Evolutionary conservation across 2,329 filamentous ascomycete genomes (phyloP).

Genomic region (Penicillium psychrosexuale): DNA sequence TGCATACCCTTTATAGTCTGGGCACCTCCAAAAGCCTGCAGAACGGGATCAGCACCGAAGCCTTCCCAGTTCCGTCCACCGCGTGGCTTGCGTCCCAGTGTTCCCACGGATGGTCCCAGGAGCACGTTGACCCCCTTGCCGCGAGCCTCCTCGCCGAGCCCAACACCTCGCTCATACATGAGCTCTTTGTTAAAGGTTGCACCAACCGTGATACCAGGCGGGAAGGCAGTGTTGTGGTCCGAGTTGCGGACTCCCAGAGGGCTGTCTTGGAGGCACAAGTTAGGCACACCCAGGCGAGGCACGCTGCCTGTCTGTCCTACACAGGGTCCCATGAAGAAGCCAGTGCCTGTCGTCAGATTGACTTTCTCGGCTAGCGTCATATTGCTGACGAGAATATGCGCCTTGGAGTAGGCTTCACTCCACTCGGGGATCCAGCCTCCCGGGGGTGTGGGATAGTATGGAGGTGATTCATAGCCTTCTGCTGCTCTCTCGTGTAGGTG

Average conservation of each 20-base stretch:
- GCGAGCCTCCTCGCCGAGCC: slow-evolving; percentile 67
- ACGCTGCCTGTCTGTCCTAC: slow-evolving; percentile 75
- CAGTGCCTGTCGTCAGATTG: slow-evolving; percentile 70
- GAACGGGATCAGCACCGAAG: slow-evolving; percentile 66
- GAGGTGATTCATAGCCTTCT: slow-evolving; percentile 38
- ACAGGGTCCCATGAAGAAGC: slow-evolving; percentile 70
- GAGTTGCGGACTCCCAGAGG: slow-evolving; percentile 69
- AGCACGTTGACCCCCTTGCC: slow-evolving; percentile 71
- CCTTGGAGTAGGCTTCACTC: slow-evolving; percentile 68
- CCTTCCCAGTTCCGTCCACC: slow-evolving; percentile 75
- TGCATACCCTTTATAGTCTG: slow-evolving; percentile 58
- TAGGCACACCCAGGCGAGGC: slow-evolving; percentile 66
- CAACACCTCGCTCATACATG: slow-evolving; percentile 65
- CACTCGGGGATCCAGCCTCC: slow-evolving; percentile 70
- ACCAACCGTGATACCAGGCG: slow-evolving; percentile 72
- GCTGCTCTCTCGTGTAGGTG: slow-evolving; percentile 17
- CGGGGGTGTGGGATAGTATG: slow-evolving; percentile 71
- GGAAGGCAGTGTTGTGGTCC: slow-evolving; percentile 73
- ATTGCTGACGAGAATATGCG: slow-evolving; percentile 63
- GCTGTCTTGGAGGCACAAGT: slow-evolving; percentile 69
- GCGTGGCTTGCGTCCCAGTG: slow-evolving; percentile 67
- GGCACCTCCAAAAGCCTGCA: slow-evolving; percentile 54
- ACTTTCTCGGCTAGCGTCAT: slow-evolving; percentile 82
- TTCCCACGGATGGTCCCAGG: slow-evolving; percentile 67
- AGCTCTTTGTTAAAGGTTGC: slow-evolving; percentile 72